Conservation (phyloP, 768 basidiomycete genomes). For the Boletellus emodensis region DNA sequence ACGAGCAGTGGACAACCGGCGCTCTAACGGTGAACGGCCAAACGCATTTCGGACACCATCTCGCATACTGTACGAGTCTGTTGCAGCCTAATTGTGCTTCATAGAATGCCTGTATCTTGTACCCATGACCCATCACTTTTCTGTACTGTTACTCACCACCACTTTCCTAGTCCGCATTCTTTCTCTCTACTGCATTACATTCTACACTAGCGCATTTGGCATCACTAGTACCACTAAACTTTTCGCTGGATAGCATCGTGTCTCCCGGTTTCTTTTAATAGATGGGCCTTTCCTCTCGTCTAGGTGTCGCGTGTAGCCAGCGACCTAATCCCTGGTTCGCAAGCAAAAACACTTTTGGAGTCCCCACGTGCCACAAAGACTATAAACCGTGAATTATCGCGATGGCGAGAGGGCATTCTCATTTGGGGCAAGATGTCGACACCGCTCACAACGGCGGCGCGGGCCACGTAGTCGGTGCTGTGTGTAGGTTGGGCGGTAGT, state of each 20-base stretch:
- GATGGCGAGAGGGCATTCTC: no score
- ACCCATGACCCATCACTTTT: slow-evolving; percentile 8
- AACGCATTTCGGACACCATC: slow-evolving; percentile 4
- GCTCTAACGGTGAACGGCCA: slow-evolving; percentile 5
- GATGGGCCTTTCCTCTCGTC: neutral
- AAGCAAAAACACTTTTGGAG: no score
- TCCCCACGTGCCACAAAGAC: no score
- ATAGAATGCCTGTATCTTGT: slow-evolving; percentile 18
- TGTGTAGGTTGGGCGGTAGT: slow-evolving; percentile 14
- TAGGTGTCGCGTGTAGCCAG: no score
- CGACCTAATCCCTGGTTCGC: no score
- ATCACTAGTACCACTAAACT: slow-evolving; percentile 1
- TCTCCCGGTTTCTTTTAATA: slow-evolving; percentile 2
- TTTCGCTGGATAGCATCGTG: neutral
- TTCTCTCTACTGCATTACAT: neutral
- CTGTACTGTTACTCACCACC: slow-evolving; percentile 3
- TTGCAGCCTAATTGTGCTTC: slow-evolving; percentile 14
- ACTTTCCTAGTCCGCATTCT: neutral
- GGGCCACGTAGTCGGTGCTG: slow-evolving; percentile 17
- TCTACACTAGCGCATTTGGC: neutral
- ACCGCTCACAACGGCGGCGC: slow-evolving; percentile 2
- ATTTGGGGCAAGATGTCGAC: no score
- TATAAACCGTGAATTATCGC: no score
- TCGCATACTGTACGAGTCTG: slow-evolving; percentile 20
- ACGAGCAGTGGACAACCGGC: slow-evolving; percentile 8